Evolutionary conservation across 768 basidiomycete species (phyloP).

Genomic region (Chalciporus pseudorubinellus): DNA sequence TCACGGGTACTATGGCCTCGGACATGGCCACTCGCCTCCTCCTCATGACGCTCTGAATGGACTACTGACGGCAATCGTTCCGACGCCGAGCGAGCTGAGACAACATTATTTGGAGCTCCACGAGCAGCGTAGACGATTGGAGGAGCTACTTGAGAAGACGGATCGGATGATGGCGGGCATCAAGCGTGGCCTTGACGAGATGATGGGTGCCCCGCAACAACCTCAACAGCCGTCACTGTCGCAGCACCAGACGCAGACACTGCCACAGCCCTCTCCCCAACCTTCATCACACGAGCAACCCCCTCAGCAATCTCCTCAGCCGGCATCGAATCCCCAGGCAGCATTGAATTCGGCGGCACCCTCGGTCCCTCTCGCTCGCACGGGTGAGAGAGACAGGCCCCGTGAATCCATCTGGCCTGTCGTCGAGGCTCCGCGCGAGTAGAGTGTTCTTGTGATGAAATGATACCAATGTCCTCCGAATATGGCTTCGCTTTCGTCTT

Average conservation of each 20-base stretch:
- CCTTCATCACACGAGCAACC: conserved; percentile 29
- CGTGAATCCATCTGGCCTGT: conserved; percentile 32
- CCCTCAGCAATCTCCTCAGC: conserved; percentile 23
- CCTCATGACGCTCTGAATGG: conserved; percentile 34
- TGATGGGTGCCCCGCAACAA: conserved; percentile 42
- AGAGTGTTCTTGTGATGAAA: conserved; percentile 13
- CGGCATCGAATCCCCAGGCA: conserved; percentile 18
- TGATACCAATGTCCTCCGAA: conserved; percentile 18
- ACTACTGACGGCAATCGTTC: conserved; percentile 29
- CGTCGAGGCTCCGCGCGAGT: conserved; percentile 27
- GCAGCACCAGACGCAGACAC: conserved; percentile 24
- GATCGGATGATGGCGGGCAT: conserved; percentile 70
- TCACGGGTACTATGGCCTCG: conserved; percentile 38
- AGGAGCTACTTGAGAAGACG: conserved; percentile 75
- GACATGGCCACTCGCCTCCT: conserved; percentile 37
- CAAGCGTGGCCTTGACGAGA: conserved; percentile 74
- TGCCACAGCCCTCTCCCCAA: conserved; percentile 24
- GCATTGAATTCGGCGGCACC: conserved; percentile 11
- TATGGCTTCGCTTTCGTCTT: conserved; percentile 30
- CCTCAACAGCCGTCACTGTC: conserved; percentile 20
- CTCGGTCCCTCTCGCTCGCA: conserved; percentile 22
- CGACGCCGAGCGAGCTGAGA: conserved; percentile 62
- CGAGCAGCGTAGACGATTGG: conserved; percentile 60
- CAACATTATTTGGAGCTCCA: conserved; percentile 65
- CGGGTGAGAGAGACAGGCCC: conserved; percentile 28